Base-by-base conservation (phyloP, 2,329 filamentous ascomycete genomes). In the Cryphonectria nitschkei region DNA sequence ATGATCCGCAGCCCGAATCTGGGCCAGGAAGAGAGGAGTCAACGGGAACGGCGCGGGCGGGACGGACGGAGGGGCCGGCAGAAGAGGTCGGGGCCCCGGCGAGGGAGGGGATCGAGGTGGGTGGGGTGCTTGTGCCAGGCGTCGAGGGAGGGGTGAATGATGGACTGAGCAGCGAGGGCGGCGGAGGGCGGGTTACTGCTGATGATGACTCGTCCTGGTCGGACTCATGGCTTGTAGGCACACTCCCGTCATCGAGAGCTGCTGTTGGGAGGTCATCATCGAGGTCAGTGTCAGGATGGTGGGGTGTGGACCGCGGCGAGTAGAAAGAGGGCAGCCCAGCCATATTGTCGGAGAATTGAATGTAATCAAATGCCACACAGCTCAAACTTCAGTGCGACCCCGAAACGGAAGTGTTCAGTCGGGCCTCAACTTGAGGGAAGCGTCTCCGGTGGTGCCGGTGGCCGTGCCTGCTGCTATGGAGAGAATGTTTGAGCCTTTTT, bases 141-240 rank as follows among this genome's bases (percentile, higher is more conserved):
- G 89, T 91, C 11, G 85, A 83, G 43, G 92, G 91, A 19, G 93
- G 92, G 8, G 90, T 94, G 81, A 94, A 97, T 74, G 92, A 92
- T 66, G 93, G 93, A 79, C 95, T 98, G 74, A 98, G 90, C 64
- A 96, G 89, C 4, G 94, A 94, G 5, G 90, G 87, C 19, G 86
- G 87, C 41, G 85, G 68, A 71, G 74, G 72, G 54, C 71, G 46
- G n/a, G 71, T 46, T 54, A 64, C 37, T 11, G 63, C 34, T 34
- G 73, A 46, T 32, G 73, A 70, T 43, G 73, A 37, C 22, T 73
- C 70, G 34, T 73, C 60, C 62, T 73, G 68, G 68, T 69, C 66
- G 65, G 64, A 61, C 41, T 43, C 43, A 62, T 62, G 46, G 63
- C 64, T 37, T 34, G 68, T 26, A 62, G 71, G 68, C 43, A 66